phyloP scores from a whole-genome alignment of 1,139 yeast genomes.

The Suhomyces chickasaworum region DNA sequence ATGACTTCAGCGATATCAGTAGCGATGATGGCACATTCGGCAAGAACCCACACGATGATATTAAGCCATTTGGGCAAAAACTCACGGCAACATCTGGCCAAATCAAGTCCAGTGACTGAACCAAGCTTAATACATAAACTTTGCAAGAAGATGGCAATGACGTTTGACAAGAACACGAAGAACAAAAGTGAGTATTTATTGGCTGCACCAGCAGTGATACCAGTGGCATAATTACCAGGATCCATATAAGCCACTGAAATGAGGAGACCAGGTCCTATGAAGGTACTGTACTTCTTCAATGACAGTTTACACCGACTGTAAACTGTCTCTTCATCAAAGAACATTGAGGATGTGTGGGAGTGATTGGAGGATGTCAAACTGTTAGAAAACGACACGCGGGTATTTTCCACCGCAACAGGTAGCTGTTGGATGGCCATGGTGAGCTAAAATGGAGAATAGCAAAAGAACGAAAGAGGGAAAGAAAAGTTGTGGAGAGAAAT shows the following conservation, averaged over 20 bases:
- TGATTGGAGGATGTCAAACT: neutral
- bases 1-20: conserved; percentile 88
- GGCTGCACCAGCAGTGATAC: conserved; percentile 74
- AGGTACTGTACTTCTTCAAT: conserved; percentile 50
- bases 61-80: conserved; percentile 65
- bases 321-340: neutral
- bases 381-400: neutral
- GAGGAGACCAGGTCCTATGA: conserved; percentile 79
- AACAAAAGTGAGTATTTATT: conserved; percentile 65
- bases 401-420: neutral
- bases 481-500: too few relatives aligned
- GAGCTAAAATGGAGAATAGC: neutral
- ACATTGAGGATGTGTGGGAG: neutral
- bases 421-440: conserved; percentile 37
- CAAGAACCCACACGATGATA: conserved; percentile 59
- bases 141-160: conserved; percentile 76
- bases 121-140: conserved; percentile 73
- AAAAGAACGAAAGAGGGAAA: too few relatives aligned
- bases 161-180: conserved; percentile 64
- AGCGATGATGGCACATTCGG: conserved; percentile 80
- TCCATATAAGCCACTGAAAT: conserved; percentile 81
- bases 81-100: conserved; percentile 68
- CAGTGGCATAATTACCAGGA: conserved; percentile 85
- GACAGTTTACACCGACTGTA: conserved; percentile 5
- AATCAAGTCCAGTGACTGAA: conserved; percentile 76